Base-by-base conservation (phyloP, 1,284 basidiomycete species). In the Tetrapyrgos nigripes region DNA sequence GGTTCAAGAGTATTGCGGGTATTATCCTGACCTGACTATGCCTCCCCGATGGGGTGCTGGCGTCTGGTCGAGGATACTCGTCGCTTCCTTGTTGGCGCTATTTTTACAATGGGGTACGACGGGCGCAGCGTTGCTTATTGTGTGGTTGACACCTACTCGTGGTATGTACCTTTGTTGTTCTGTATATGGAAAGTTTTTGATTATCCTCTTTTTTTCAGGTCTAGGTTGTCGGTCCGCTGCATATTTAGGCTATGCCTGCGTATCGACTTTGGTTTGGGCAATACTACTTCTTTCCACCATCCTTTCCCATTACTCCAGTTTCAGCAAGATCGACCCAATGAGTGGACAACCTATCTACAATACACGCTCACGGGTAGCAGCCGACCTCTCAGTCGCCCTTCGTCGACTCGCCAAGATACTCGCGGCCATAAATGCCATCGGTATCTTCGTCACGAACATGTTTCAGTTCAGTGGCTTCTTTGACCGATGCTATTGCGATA, bases 91-190 rank as follows among this genome's bases (percentile, higher is more conserved):
- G 69, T 66, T 67, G 63, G 19, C 66, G 63, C 2, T 62, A 59
- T 33, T 66, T 65, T 28, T 62, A 62, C 11, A 68, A 67, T 0
- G 59, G 68, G 6, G 13, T 70, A 13, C 61, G 62, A 44, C 64
- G 35, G 45, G 64, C 62, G 21, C 68, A 62, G 2, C 64, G 62
- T 24, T 59, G 57, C 35, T 64, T 51, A 35, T 26, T 1, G 29
- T 55, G 4, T 77, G 66, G 65, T 75, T 69, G 47, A 81, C 77
- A 1, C 79, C 79, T 3, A 77, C 79, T 3, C 55, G 23, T 21
- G 73, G 72, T 72, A 54, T 48, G 68, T 40, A 45, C 17, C 4
- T 27, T 13, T 47, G 14, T 13, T 1, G 14, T 19, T 5, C 9
- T 49, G 19, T n/a, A 10, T 4, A 31, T 23, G 28, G 29, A 28